Percentiles rank a stretch among this genome's conserved stretches.
These are phyloP conservation scores for Podaxis sp. DNA, from an alignment of 768 basidiomycete species.

Conservation along the genomic window DNA sequence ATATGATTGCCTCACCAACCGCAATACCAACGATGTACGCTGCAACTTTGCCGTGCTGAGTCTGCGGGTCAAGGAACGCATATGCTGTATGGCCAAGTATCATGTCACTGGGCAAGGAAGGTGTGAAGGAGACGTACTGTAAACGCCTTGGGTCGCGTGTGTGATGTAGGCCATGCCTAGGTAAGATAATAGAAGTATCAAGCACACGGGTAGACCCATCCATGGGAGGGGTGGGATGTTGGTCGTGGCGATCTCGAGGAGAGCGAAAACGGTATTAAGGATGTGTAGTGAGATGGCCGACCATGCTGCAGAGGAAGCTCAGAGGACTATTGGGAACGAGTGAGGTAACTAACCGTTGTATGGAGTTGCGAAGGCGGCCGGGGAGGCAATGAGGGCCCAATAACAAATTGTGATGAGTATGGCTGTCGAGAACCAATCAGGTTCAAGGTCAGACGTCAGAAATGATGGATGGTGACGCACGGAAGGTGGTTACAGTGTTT, in stretches of 20 bases:
- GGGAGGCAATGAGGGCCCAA: slow-evolving; percentile 53
- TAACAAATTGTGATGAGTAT: slow-evolving; percentile 63
- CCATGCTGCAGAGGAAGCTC: slow-evolving; percentile 43
- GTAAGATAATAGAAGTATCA: slow-evolving; percentile 55
- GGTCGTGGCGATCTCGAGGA: slow-evolving; percentile 57
- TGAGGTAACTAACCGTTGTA: neutral
- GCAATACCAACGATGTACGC: slow-evolving; percentile 62
- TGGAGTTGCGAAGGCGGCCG: slow-evolving; percentile 34
- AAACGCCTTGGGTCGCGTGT: slow-evolving; percentile 53
- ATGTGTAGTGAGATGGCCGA: slow-evolving; percentile 55
- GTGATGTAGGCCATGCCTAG: slow-evolving; percentile 69
- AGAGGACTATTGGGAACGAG: neutral
- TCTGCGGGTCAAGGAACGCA: slow-evolving; percentile 55
- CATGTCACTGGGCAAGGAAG: neutral
- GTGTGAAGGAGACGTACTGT: slow-evolving; percentile 40
- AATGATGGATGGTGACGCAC: slow-evolving; percentile 36
- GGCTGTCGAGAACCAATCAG: slow-evolving; percentile 33
- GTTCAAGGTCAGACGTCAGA: neutral
- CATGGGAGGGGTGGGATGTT: slow-evolving; percentile 49
- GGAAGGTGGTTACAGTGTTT: slow-evolving; percentile 51
- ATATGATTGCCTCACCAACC: slow-evolving; percentile 48
- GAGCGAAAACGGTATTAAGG: slow-evolving; percentile 53
- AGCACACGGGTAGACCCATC: slow-evolving; percentile 40
- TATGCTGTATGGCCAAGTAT: slow-evolving; percentile 42
- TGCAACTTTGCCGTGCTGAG: slow-evolving; percentile 43